A percentile compares a stretch with the other conserved stretches of the same genome.
These are phyloP conservation scores for Saccharomyces pastorianus DNA, from an alignment of 1,139 yeast species.

Conservation along the genomic window DNA sequence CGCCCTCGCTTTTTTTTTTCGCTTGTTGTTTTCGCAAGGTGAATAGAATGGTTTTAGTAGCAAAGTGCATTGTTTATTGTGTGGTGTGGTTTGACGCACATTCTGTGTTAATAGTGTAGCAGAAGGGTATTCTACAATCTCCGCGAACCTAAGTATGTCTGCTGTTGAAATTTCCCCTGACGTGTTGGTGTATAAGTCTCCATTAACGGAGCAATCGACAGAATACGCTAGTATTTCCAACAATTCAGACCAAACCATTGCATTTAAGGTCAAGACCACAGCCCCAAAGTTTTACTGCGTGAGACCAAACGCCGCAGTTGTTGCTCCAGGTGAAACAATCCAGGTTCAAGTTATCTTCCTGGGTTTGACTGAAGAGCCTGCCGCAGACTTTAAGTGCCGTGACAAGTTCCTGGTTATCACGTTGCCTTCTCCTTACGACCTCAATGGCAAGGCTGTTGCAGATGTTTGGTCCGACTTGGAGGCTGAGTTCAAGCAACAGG, in stretches of 20 bases:
- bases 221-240: constrained; percentile 64
- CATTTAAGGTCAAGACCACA: constrained; percentile 95
- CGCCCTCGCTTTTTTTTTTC: background rate
- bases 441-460: constrained; percentile 51
- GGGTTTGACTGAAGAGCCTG: constrained; percentile 71
- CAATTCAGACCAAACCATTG: constrained; percentile 51
- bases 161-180: constrained; percentile 33
- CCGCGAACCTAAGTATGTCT: constrained; percentile 13
- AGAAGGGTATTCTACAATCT: background rate
- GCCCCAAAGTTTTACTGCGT: constrained; percentile 96
- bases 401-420: constrained; percentile 90
- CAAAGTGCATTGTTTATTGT: background rate
- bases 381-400: constrained; percentile 65
- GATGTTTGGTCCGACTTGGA: constrained; percentile 70
- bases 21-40: constrained; percentile 1
- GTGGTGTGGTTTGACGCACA: background rate
- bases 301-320: constrained; percentile 83
- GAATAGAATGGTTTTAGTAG: background rate
- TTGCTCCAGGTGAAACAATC: constrained; percentile 65
- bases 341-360: constrained; percentile 79
- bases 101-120: background rate
- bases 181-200: constrained; percentile 55
- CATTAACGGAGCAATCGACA: constrained; percentile 67
- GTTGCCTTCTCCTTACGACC: constrained; percentile 57
- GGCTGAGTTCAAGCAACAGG: constrained; percentile 47